Evolutionary conservation across 768 basidiomycete species (phyloP), one percentile per base, ranked within the genome.

Genomic region (Kwoniella dendrophila): DNA sequence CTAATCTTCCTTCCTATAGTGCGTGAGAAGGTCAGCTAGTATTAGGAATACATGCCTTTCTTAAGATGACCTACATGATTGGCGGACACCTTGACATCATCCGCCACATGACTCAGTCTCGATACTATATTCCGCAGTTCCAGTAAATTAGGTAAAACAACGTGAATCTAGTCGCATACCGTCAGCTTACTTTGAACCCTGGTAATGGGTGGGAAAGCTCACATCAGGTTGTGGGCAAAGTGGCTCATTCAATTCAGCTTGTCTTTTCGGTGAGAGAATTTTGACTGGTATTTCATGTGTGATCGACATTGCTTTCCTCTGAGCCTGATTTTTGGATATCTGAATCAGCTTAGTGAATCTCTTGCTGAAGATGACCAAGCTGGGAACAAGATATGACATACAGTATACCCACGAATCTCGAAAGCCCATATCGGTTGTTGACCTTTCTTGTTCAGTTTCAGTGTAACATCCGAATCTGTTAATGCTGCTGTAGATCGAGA

Each of bases 191-290:
- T 56, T 16, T 47, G 34, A 16, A 20, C 12, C 22, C 3, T n/a
- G 44, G n/a, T 14, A 33, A 16, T 2, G 47, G 10, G 3, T 11
- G 4, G 22, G 3, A 44, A 6, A 61, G 59, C 78, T 66, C 47
- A 79, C 78, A 63, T 79, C 78, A 0, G 78, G 78, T 40, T 69
- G 69, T n/a, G 78, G 78, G 64, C 78, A 79, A 3, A 77, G 29
- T 0, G 78, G 78, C 57, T 79, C 78, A 30, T 71, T 71, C 20
- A 79, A 59, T 30, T 75, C 73, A 11, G 55, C 40, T 29, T 77
- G 74, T 41, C 73, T 34, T 40, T 66, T 69, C 34, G 66, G 66
- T n/a, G 66, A 60, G 4, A 79, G 62, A 2, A 79, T 70, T 22
- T 62, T 56, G 30, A 76, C 71, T 36, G 67, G 68, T 62, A 79